These are phyloP conservation scores for Boletus barrowsii DNA, from an alignment of 768 basidiomycete genomes.

Conservation along the genomic window DNA sequence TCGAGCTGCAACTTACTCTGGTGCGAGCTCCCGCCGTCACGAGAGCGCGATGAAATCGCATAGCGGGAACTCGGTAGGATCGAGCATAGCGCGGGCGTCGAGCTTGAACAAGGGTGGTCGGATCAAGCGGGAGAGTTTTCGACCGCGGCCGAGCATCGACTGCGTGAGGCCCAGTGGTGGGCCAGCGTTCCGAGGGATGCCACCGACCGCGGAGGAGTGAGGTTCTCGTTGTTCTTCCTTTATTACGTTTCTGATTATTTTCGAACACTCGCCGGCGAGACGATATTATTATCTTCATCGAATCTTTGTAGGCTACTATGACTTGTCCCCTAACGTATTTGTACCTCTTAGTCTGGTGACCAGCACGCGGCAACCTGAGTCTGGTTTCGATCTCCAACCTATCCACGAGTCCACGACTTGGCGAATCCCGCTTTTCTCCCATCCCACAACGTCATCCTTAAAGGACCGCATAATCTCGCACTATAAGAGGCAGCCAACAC, in stretches of 20 bases:
- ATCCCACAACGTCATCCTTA: slow-evolving; percentile 1
- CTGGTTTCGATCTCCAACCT: too few relatives aligned
- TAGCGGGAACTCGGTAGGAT: slow-evolving; percentile 7
- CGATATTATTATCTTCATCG: slow-evolving; percentile 22
- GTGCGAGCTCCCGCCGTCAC: slow-evolving; percentile 9
- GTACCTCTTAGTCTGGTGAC: neutral
- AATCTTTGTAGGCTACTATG: slow-evolving; percentile 6
- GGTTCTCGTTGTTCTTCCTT: neutral
- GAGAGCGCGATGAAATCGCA: slow-evolving; percentile 13
- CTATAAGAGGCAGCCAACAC: slow-evolving; percentile 1
- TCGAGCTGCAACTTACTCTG: slow-evolving; percentile 14
- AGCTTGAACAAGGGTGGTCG: slow-evolving; percentile 46
- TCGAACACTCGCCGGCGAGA: slow-evolving; percentile 23
- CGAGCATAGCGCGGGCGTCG: slow-evolving; percentile 10
- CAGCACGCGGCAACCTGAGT: too few relatives aligned
- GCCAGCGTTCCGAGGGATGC: slow-evolving; percentile 21
- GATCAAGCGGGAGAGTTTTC: slow-evolving; percentile 75
- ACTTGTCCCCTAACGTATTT: neutral
- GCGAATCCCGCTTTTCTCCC: neutral
- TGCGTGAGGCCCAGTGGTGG: slow-evolving; percentile 17
- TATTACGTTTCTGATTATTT: neutral
- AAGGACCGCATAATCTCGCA: neutral
- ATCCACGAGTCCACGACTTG: too few relatives aligned
- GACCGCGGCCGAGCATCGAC: slow-evolving; percentile 74
- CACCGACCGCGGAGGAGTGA: slow-evolving; percentile 28